Evolutionary conservation across 441 rosid genomes (phyloP).

Genomic region (Brassica hybrid): DNA sequence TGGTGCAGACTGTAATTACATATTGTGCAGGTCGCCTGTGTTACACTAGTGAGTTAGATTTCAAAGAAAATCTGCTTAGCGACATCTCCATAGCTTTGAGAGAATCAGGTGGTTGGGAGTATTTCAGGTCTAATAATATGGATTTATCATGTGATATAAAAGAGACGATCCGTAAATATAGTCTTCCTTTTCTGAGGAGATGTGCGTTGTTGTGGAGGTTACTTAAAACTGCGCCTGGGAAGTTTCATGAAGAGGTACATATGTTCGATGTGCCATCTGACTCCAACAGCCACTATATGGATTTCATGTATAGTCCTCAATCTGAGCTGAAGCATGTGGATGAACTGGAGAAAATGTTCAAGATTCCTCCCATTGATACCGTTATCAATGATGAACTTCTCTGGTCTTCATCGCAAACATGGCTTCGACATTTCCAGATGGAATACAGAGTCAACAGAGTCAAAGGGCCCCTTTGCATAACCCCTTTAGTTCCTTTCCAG

Average conservation of each 20-base stretch:
- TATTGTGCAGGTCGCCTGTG: slow-evolving; percentile 49
- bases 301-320: slow-evolving; percentile 39
- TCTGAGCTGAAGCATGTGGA: slow-evolving; percentile 69
- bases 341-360: slow-evolving; percentile 76
- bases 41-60: slow-evolving; percentile 43
- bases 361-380: slow-evolving; percentile 69
- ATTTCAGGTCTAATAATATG: slow-evolving; percentile 59
- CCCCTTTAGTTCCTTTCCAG: slow-evolving; percentile 83
- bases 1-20: slow-evolving; percentile 75
- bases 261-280: slow-evolving; percentile 44
- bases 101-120: slow-evolving; percentile 56
- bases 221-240: slow-evolving; percentile 64
- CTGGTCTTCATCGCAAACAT: slow-evolving; percentile 58
- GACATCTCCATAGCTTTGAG: slow-evolving; percentile 62
- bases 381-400: slow-evolving; percentile 63
- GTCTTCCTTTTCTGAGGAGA: no score
- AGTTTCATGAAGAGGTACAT: slow-evolving; percentile 54
- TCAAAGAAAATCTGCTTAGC: slow-evolving; percentile 56
- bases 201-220: slow-evolving; percentile 94
- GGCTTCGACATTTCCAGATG: slow-evolving; percentile 73
- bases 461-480: slow-evolving; percentile 50
- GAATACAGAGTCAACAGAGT: slow-evolving; percentile 50
- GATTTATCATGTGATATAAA: slow-evolving; percentile 57
- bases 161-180: slow-evolving; percentile 64
- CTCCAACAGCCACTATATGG: slow-evolving; percentile 46